Evolutionary conservation across 2,329 filamentous ascomycete genomes (phyloP).

Genomic region (Pseudonectria foliicola): DNA sequence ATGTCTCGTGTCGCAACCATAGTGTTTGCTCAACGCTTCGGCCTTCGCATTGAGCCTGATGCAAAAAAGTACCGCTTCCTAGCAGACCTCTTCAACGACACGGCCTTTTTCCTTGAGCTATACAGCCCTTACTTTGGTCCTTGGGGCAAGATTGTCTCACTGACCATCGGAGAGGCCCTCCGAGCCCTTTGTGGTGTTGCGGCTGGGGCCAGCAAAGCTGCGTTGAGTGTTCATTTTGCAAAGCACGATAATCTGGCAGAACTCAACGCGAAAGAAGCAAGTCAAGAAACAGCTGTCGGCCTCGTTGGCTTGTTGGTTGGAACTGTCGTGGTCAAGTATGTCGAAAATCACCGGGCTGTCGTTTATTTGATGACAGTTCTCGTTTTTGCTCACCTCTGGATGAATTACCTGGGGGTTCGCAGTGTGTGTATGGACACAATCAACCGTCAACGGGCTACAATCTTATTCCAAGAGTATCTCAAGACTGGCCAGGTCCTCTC

Average conservation of each 20-base stretch:
- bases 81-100: conserved; percentile 83
- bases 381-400: conserved; percentile 68
- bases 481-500: conserved; percentile 44
- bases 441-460: conserved; percentile 78
- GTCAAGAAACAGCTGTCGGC: conserved; percentile 89
- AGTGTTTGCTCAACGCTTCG: conserved; percentile 74
- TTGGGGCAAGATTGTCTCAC: conserved; percentile 40
- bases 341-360: conserved; percentile 65
- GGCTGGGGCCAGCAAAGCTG: conserved; percentile 83
- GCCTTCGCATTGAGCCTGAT: conserved; percentile 78
- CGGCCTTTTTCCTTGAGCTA: conserved; percentile 78
- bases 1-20: conserved; percentile 80
- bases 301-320: conserved; percentile 81
- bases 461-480: conserved; percentile 60
- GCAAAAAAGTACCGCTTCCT: conserved; percentile 85
- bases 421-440: conserved; percentile 76
- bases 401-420: conserved; percentile 80
- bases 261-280: conserved; percentile 90
- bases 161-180: conserved; percentile 44
- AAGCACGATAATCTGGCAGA: conserved; percentile 81
- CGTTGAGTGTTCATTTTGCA: conserved; percentile 86
- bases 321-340: conserved; percentile 68
- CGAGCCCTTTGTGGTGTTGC: conserved; percentile 77
- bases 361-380: conserved; percentile 67
- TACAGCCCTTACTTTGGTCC: conserved; percentile 65